Conservation (phyloP, 148 eudicot species). For the Rhododendron griersonianum region DNA sequence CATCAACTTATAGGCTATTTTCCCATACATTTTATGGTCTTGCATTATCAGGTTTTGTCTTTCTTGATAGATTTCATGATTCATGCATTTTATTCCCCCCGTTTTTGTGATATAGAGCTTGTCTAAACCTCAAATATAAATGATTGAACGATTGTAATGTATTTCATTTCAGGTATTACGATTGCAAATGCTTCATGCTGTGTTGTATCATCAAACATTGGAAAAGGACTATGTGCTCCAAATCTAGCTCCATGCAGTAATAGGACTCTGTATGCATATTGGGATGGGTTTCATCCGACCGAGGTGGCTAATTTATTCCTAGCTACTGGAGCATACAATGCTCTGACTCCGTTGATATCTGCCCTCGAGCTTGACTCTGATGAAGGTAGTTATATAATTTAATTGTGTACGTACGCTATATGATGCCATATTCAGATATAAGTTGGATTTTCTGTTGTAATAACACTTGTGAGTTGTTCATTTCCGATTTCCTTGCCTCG, state of each 20-base stretch:
- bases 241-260: conserved; percentile 3
- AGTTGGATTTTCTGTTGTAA: not conserved
- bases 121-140: not conserved
- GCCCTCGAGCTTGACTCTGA: not conserved
- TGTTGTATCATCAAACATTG: not conserved
- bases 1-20: too few relatives aligned
- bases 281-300: conserved; percentile 20
- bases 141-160: not conserved
- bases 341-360: not conserved
- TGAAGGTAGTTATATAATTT: not conserved
- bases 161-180: conserved; percentile 11
- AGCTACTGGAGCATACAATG: conserved; percentile 7
- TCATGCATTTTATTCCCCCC: not conserved
- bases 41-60: too few relatives aligned
- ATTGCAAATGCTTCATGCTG: not conserved
- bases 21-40: too few relatives aligned
- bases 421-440: not conserved
- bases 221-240: conserved; percentile 1
- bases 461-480: not conserved
- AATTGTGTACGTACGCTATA: not conserved
- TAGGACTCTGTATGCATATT: conserved; percentile 1
- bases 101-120: not conserved
- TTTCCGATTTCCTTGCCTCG: not conserved
- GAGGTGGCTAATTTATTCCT: not conserved
- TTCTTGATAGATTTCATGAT: not conserved